A percentile compares a stretch with the other conserved stretches of the same genome.
Conservation (phyloP, 768 basidiomycete genomes). For the Panaeolus cyanescens region DNA sequence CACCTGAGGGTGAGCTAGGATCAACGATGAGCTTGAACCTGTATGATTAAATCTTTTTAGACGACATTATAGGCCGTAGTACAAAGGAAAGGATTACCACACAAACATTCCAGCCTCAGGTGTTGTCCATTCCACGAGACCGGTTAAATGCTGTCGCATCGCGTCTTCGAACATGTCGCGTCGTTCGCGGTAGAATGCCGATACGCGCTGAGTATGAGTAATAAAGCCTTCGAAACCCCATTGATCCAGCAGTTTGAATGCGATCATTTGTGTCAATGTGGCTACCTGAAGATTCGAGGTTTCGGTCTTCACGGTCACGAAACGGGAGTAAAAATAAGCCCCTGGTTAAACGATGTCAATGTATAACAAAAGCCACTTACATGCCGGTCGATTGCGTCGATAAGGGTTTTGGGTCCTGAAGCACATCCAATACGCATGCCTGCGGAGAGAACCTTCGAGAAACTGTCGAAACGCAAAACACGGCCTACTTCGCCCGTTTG, state of each 20-base stretch:
- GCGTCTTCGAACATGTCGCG: constrained; percentile 77
- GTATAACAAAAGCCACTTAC: constrained; percentile 37
- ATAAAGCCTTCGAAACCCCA: constrained; percentile 82
- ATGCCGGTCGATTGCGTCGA: constrained; percentile 70
- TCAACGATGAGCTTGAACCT: constrained; percentile 72
- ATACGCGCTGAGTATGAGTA: constrained; percentile 64
- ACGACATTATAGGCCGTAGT: not conserved
- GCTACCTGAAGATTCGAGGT: constrained; percentile 68
- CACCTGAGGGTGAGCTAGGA: constrained; percentile 20
- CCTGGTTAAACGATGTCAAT: not conserved
- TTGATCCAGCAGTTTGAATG: constrained; percentile 53
- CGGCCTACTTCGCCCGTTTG: constrained; percentile 67
- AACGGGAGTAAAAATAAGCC: not conserved
- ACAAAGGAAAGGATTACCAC: constrained; percentile 44
- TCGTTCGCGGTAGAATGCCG: constrained; percentile 70
- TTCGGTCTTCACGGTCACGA: constrained; percentile 45
- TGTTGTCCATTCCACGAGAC: constrained; percentile 68
- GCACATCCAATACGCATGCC: constrained; percentile 85
- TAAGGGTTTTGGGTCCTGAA: constrained; percentile 68
- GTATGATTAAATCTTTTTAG: not conserved
- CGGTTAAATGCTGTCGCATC: constrained; percentile 73
- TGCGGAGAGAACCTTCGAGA: constrained; percentile 79
- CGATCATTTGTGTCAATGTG: constrained; percentile 64
- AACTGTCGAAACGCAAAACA: constrained; percentile 85
- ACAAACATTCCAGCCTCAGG: constrained; percentile 90